Evolutionary conservation across 1,139 yeast genomes (phyloP).

Genomic region (Yarrowia galli): DNA sequence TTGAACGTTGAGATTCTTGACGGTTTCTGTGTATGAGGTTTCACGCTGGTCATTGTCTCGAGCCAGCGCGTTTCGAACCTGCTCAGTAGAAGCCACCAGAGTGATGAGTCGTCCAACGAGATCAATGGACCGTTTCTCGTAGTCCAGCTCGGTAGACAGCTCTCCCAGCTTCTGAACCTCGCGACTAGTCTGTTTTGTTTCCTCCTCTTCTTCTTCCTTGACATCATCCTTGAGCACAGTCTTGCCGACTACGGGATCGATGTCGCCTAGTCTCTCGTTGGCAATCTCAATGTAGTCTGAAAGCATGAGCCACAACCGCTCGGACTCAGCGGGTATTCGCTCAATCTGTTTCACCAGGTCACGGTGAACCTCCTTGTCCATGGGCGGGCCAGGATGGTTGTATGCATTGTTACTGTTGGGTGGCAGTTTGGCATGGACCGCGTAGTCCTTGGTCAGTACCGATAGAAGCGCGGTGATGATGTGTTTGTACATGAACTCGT

Average conservation of each 20-base stretch:
- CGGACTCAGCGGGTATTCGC: slow-evolving; percentile 38
- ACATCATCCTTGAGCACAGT: not conserved
- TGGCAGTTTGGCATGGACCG: slow-evolving; percentile 23
- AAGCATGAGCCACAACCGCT: slow-evolving; percentile 37
- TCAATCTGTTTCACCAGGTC: slow-evolving; percentile 32
- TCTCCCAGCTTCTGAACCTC: slow-evolving; percentile 33
- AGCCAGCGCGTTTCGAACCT: slow-evolving; percentile 27
- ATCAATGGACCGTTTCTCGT: slow-evolving; percentile 30
- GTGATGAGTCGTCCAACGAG: slow-evolving; percentile 35
- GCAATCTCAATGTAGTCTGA: slow-evolving; percentile 37
- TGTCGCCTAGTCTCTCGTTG: slow-evolving; percentile 27
- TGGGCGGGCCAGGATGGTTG: slow-evolving; percentile 36
- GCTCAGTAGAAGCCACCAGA: slow-evolving; percentile 32
- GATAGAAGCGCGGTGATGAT: slow-evolving; percentile 48
- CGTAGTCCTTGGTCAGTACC: slow-evolving; percentile 48
- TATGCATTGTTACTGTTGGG: slow-evolving; percentile 27
- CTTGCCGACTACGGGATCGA: slow-evolving; percentile 24
- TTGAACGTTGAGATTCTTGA: slow-evolving; percentile 35
- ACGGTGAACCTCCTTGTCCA: slow-evolving; percentile 24
- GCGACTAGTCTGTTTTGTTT: slow-evolving; percentile 3
- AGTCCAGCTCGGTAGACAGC: slow-evolving; percentile 21
- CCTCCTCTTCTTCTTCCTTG: slow-evolving; percentile 2
- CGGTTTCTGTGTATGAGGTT: slow-evolving; percentile 30
- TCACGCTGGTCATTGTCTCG: slow-evolving; percentile 37
- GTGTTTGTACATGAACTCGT: slow-evolving; percentile 51